phyloP scores from a whole-genome alignment of 305 asterid species.

The Fraxinus dipetala region DNA sequence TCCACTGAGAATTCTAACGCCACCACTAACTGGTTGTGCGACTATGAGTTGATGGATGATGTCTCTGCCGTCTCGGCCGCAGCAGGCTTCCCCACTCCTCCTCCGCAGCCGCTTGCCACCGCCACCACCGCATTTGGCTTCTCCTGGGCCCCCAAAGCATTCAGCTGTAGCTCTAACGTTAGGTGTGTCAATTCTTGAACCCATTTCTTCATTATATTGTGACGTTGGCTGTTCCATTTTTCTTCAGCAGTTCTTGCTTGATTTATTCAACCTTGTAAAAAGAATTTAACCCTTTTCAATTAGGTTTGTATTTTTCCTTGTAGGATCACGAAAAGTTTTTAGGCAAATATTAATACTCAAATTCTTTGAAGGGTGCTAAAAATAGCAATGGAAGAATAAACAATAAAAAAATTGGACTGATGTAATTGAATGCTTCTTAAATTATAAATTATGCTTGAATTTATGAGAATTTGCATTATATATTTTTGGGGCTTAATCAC shows the following conservation, averaged over 20 bases:
- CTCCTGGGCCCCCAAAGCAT: conserved; percentile 26
- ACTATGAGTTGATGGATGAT: conserved; percentile 33
- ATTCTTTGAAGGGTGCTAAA: background rate
- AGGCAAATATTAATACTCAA: background rate
- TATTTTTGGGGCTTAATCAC: background rate
- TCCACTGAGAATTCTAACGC: conserved; percentile 2
- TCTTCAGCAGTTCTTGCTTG: background rate
- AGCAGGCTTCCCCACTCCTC: conserved; percentile 20
- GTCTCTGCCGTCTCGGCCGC: conserved; percentile 25
- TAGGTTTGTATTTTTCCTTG: background rate
- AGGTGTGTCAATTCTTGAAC: conserved; percentile 24
- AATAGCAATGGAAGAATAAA: background rate
- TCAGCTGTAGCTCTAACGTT: conserved; percentile 22
- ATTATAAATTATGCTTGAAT: background rate
- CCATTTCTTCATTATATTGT: background rate
- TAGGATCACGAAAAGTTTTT: background rate
- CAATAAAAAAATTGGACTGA: background rate
- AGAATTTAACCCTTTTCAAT: background rate
- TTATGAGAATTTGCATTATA: background rate
- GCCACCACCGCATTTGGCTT: conserved; percentile 20
- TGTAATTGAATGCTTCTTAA: background rate
- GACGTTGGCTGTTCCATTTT: background rate
- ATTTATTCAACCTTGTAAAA: background rate
- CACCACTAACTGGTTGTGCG: conserved; percentile 28
- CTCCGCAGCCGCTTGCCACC: conserved; percentile 1